Base-by-base conservation (phyloP, 352 stramenopile species). In the Globisporangium abappressorium region DNA sequence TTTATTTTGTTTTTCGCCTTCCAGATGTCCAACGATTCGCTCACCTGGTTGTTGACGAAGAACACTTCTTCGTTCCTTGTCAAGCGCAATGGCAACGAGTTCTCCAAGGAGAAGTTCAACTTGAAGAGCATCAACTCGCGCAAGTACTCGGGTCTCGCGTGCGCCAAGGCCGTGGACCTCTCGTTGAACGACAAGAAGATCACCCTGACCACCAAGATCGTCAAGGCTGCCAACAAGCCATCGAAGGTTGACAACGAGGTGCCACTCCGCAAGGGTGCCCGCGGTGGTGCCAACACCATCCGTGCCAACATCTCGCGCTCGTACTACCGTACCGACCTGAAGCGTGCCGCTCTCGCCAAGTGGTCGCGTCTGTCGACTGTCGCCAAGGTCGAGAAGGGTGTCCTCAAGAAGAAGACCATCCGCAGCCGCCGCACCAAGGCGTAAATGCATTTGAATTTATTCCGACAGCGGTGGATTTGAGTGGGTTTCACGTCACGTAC, bases 111-210 rank as follows among this genome's bases (percentile, higher is more conserved):
- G 80, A 94, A 93, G 80, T 97, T 96, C 75, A 99, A 99, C 89
- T 75, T 99, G 70, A 86, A 91, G 78, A 98, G 94, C 79, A 74
- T 90, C 66, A 98, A 98, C 79, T 95, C 81, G 73, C 96, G 92
- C 91, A 99, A 99, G 91, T 99, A 98, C 82, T 98, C 92, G 65
- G 96, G 94, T 68, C 57, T 99, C 66, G 94, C 96, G 66, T 97
- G 96, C 74, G 76, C 71, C 70, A 98, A 99, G 86, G 91, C 89
- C 30, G 88, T 97, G 57, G 92, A 97, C 79, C 87, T 99, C 57
- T 85, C 84, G 72, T 65, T 95, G 38, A 75, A 76, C n/a, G 85
- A 96, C 80, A 93, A 92, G 82, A 95, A 95, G 84, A 71, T 95
- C 65, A 85, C 81, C 49, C 69, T 95, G 55, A 87, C 88, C 22